Evolutionary conservation across 2,329 filamentous ascomycete genomes (phyloP).

Genomic region (Aspergillus ibericus): DNA sequence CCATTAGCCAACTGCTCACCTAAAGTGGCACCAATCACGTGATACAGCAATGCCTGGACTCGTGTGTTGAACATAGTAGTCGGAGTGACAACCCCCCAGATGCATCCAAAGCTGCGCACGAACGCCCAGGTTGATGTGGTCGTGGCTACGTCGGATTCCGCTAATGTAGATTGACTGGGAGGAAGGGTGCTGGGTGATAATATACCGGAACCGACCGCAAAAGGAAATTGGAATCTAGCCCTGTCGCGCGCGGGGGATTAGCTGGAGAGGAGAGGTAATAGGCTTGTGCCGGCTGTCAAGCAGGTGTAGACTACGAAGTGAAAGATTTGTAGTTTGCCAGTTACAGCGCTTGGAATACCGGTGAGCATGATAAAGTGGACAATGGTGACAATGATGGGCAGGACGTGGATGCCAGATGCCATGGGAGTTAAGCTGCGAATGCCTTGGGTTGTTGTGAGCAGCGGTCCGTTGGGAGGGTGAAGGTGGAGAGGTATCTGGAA

Average conservation of each 20-base stretch:
- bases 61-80: conserved; percentile 21
- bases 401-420: too few relatives aligned
- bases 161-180: conserved; percentile 23
- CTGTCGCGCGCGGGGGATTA: conserved; percentile 25
- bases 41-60: not conserved
- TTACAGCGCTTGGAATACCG: too few relatives aligned
- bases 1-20: conserved; percentile 15
- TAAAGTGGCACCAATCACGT: conserved; percentile 16
- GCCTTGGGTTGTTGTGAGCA: too few relatives aligned
- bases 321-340: too few relatives aligned
- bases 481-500: too few relatives aligned
- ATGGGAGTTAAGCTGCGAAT: too few relatives aligned
- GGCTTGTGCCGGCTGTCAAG: too few relatives aligned
- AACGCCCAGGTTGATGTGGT: conserved; percentile 25
- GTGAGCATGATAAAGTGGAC: too few relatives aligned
- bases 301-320: too few relatives aligned
- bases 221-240: conserved; percentile 32
- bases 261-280: too few relatives aligned
- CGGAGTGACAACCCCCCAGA: conserved; percentile 27
- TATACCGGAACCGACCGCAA: conserved; percentile 20
- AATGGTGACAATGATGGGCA: too few relatives aligned
- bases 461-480: too few relatives aligned
- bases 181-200: conserved; percentile 22
- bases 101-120: conserved; percentile 24
- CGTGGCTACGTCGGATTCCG: conserved; percentile 21